A percentile compares a stretch with the other conserved stretches of the same genome.
Evolutionary conservation across 2,329 filamentous ascomycete species (phyloP).

Genomic region (Arthrobotrys sinensis): DNA sequence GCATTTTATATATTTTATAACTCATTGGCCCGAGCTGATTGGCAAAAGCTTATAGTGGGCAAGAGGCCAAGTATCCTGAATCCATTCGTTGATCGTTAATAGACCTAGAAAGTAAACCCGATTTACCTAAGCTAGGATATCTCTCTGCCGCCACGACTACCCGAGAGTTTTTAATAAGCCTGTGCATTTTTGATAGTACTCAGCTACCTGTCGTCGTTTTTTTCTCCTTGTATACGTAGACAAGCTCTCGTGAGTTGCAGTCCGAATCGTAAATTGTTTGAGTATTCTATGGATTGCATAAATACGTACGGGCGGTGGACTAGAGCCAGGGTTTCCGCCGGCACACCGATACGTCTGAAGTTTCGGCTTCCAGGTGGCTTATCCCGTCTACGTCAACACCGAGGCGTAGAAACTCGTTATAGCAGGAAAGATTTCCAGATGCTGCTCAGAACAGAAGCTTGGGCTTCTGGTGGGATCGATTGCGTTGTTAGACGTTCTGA

Average conservation of each 20-base stretch:
- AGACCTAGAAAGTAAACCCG: conserved; percentile 25
- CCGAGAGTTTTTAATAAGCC: background rate
- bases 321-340: background rate
- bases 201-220: background rate
- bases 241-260: background rate
- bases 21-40: background rate
- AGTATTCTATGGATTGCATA: background rate
- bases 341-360: background rate
- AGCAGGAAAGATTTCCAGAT: background rate
- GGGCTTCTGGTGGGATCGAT: conserved; percentile 17
- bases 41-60: conserved; percentile 9
- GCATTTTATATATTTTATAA: conserved; percentile 20
- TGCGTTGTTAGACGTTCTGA: conserved; percentile 46
- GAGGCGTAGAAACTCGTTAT: background rate
- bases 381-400: background rate
- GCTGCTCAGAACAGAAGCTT: conserved; percentile 53
- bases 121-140: background rate
- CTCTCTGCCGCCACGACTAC: background rate
- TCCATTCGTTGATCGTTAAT: conserved; percentile 24
- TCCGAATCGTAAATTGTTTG: background rate
- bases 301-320: background rate
- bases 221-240: background rate
- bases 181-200: background rate
- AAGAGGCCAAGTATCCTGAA: background rate
- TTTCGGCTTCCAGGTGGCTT: conserved; percentile 1